These are phyloP conservation scores for Fistulinella prunicolor DNA, from an alignment of 768 basidiomycete genomes.

Conservation along the genomic window DNA sequence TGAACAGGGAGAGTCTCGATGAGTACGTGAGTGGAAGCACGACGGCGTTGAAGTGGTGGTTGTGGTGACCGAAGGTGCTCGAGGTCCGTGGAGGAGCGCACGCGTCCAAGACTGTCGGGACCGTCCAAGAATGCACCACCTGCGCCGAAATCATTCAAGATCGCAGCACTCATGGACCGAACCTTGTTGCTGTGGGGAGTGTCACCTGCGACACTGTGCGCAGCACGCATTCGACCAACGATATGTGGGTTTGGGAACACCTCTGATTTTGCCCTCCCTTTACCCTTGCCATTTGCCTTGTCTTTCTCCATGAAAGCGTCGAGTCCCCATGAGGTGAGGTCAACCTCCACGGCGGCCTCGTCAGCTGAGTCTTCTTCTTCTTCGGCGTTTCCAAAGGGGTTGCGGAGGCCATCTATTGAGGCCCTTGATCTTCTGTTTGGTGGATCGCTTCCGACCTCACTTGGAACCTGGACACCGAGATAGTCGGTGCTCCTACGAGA, in stretches of 20 bases:
- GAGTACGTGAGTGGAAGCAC: slow-evolving; percentile 48
- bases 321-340: slow-evolving; percentile 81
- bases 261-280: slow-evolving; percentile 36
- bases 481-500: slow-evolving; percentile 59
- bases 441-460: slow-evolving; percentile 52
- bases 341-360: slow-evolving; percentile 62
- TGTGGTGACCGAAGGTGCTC: slow-evolving; percentile 42
- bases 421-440: slow-evolving; percentile 49
- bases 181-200: slow-evolving; percentile 40
- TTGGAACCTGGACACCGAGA: slow-evolving; percentile 65
- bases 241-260: slow-evolving; percentile 46
- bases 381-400: slow-evolving; percentile 71
- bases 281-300: slow-evolving; percentile 44
- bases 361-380: slow-evolving; percentile 50
- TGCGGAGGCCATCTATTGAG: slow-evolving; percentile 64
- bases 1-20: slow-evolving; percentile 42
- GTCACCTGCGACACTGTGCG: slow-evolving; percentile 43
- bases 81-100: slow-evolving; percentile 60
- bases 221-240: slow-evolving; percentile 36
- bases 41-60: slow-evolving; percentile 45
- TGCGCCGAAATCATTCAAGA: slow-evolving; percentile 51
- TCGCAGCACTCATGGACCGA: slow-evolving; percentile 66
- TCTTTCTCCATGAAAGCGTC: slow-evolving; percentile 74
- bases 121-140: slow-evolving; percentile 47
- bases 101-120: slow-evolving; percentile 37